Conservation (phyloP, 2,329 filamentous ascomycete genomes). For the Magnaporthiopsis incrustans region DNA sequence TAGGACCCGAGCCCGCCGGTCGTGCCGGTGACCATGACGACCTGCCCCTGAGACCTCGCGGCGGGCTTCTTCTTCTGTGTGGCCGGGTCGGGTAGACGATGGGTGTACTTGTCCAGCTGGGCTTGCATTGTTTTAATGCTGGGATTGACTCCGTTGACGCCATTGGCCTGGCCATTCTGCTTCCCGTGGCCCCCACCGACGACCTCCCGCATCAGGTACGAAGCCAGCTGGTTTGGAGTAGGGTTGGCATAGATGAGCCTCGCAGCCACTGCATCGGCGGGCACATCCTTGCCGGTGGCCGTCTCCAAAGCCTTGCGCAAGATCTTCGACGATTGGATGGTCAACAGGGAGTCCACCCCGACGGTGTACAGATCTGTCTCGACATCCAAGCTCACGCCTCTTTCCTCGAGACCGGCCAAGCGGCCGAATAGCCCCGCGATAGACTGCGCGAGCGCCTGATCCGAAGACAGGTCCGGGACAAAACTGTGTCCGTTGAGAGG, state of each 20-base stretch:
- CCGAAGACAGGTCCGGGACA: conserved; percentile 21
- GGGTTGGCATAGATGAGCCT: conserved; percentile 31
- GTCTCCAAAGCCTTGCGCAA: conserved; percentile 25
- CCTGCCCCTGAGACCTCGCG: conserved; percentile 26
- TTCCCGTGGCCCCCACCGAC: conserved; percentile 14
- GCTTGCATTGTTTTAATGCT: conserved; percentile 23
- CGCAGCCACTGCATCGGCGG: conserved; percentile 26
- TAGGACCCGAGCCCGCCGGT: conserved; percentile 42
- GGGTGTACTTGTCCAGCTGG: conserved; percentile 27
- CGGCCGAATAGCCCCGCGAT: conserved; percentile 22
- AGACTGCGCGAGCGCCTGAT: conserved; percentile 20
- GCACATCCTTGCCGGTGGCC: conserved; percentile 20
- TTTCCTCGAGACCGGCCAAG: conserved; percentile 15
- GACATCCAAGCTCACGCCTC: conserved; percentile 16
- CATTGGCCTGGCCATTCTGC: conserved; percentile 9
- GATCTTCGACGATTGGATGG: conserved; percentile 27
- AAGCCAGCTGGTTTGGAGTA: conserved; percentile 25
- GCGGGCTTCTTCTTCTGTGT: conserved; percentile 16
- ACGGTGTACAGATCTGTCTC: conserved; percentile 31
- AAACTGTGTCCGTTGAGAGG: conserved; percentile 14
- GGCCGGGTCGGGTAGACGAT: conserved; percentile 17
- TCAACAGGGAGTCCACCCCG: conserved; percentile 33
- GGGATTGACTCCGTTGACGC: conserved; percentile 8
- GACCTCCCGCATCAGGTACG: conserved; percentile 19
- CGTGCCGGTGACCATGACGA: conserved; percentile 37